Base-by-base conservation (phyloP, 495 filamentous ascomycete species). In the Hypoxylon lenormandii region DNA sequence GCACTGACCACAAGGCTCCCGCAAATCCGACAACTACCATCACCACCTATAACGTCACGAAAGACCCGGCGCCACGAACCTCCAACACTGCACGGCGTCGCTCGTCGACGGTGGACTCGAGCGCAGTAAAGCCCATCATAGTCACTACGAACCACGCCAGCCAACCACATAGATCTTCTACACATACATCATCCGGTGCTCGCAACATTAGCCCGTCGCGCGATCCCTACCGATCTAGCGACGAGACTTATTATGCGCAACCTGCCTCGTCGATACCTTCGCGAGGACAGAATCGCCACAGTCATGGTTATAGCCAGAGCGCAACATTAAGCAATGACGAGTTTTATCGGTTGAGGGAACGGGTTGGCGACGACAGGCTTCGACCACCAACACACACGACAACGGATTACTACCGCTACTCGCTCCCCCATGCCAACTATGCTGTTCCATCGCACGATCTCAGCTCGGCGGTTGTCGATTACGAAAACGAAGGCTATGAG, bases 401-500 rank as follows among this genome's bases (percentile, higher is more conserved):
- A 21, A 76, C 68, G 22, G 80, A 83, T 51, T 60, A 72, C 22
- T 81, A 80, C 50, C 81, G 79, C 36, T 66, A 73, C 19, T 38
- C 80, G 5, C 78, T 78, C 1, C 75, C 78, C 7, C 64, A 70
- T 6, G 62, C 76, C 2, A 53, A 74, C 46, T 82, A 82, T 48
- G 49, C 56, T 12, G 18, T 64, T 5, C 75, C 72, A 40, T 49
- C 60, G 52, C 73, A 22, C 70, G 76, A 50, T 72, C 74, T 62
- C 40, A 66, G 66, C 64, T 70, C 70, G 4, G 78, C 76, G 0
- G 81, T 85, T 36, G 78, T 84, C 11, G 86, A 89, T 50, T 89
- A 89, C 72, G 85, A 88, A 52, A 88, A 89, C 38, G 82, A 88
- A 40, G 87, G 87, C 1, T 92, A 88, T 71, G 89, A 90, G 48